Evolutionary conservation across 1,139 yeast genomes (phyloP).

Genomic region (Zygoascus meyerae): DNA sequence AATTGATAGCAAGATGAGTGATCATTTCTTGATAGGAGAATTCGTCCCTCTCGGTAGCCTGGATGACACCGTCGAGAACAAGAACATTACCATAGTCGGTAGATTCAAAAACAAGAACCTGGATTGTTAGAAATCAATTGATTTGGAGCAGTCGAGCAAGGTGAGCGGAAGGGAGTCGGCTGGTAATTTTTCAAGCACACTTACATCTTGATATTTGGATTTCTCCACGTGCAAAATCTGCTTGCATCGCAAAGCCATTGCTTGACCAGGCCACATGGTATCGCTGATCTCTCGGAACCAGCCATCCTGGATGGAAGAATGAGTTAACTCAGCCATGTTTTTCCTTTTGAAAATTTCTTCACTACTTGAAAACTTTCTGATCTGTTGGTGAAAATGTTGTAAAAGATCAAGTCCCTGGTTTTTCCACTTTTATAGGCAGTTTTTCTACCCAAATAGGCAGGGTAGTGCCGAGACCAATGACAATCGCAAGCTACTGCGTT

Average conservation of each 20-base stretch:
- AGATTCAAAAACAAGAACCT: slow-evolving; percentile 72
- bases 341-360: too few relatives aligned
- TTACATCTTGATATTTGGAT: slow-evolving; percentile 76
- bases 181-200: too few relatives aligned
- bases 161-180: background rate
- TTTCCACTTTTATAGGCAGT: too few relatives aligned
- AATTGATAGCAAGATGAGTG: slow-evolving; percentile 79
- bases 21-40: slow-evolving; percentile 95
- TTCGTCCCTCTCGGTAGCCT: slow-evolving; percentile 91
- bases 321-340: slow-evolving; percentile 31
- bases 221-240: slow-evolving; percentile 72
- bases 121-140: background rate
- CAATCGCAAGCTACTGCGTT: too few relatives aligned
- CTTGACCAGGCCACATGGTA: slow-evolving; percentile 93
- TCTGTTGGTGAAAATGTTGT: too few relatives aligned
- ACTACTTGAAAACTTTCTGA: too few relatives aligned
- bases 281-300: slow-evolving; percentile 89
- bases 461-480: too few relatives aligned
- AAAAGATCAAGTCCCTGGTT: too few relatives aligned
- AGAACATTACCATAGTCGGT: slow-evolving; percentile 86
- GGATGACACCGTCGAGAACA: slow-evolving; percentile 86
- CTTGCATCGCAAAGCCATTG: slow-evolving; percentile 78
- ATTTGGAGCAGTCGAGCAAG: background rate
- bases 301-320: slow-evolving; percentile 51
- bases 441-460: too few relatives aligned